Conservation (phyloP, 2,329 filamentous ascomycete genomes). For the Ramichloridium luteum region DNA sequence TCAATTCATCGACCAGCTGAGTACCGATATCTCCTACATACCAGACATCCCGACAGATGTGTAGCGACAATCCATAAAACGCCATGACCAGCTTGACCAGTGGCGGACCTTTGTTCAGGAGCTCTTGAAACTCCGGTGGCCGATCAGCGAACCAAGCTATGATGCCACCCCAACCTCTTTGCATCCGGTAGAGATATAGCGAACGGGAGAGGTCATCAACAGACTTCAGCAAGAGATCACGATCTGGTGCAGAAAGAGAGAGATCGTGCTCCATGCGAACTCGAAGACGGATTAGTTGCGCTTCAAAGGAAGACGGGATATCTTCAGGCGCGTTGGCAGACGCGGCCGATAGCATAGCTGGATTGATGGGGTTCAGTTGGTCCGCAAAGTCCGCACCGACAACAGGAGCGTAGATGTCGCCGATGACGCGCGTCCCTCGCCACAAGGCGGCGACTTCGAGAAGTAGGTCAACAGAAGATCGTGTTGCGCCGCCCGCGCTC, state of each 20-base stretch:
- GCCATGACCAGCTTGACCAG: neutral
- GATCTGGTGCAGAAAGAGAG: neutral
- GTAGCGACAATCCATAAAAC: neutral
- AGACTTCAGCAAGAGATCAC: neutral
- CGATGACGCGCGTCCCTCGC: neutral
- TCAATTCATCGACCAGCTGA: neutral
- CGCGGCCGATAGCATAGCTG: too few species aligned
- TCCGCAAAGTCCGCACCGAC: neutral
- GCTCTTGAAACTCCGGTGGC: neutral
- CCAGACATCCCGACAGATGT: neutral
- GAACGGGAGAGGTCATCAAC: conserved; percentile 1
- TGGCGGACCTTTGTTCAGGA: neutral
- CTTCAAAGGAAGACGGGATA: neutral
- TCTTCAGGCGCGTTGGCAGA: neutral
- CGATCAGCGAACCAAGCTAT: neutral
- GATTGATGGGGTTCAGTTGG: neutral
- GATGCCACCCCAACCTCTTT: neutral
- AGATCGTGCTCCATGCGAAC: neutral
- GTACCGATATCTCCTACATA: neutral
- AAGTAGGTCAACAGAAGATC: too few species aligned
- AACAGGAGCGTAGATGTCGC: neutral
- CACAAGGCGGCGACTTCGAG: neutral
- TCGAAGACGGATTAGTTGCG: neutral
- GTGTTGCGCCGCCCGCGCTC: neutral
- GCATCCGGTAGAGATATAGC: neutral